phyloP scores from a whole-genome alignment of 768 basidiomycete genomes.

The Pisolithus albus region DNA sequence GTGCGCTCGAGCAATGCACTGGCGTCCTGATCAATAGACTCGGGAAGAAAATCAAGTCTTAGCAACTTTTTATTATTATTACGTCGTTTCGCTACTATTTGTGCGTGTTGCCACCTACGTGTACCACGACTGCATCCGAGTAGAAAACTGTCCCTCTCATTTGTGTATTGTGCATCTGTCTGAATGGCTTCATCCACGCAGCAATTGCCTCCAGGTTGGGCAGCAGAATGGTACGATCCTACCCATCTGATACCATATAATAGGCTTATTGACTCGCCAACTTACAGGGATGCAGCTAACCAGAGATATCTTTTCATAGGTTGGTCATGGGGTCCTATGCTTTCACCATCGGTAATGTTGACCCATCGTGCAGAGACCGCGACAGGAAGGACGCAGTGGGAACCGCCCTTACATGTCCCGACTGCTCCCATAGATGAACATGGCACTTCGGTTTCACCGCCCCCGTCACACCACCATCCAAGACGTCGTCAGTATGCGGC shows the following conservation, averaged over 20 bases:
- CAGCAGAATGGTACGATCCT: conserved; percentile 73
- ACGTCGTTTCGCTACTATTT: conserved; percentile 2
- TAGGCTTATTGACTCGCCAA: conserved; percentile 10
- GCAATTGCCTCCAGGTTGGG: conserved; percentile 88
- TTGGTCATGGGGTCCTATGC: conserved; percentile 34
- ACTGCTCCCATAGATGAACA: conserved; percentile 34
- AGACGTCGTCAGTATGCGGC: conserved; percentile 92
- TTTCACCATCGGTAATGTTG: conserved; percentile 3
- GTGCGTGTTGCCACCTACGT: conserved; percentile 16
- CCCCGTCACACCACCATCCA: conserved; percentile 36
- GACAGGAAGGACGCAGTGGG: conserved; percentile 86
- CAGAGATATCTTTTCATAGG: conserved; percentile 88
- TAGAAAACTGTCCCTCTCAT: neutral
- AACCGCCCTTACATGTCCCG: conserved; percentile 48
- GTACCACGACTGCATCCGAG: conserved; percentile 1
- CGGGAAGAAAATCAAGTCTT: conserved; percentile 21
- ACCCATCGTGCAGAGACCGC: conserved; percentile 57
- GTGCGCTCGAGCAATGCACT: conserved; percentile 60
- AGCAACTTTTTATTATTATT: neutral
- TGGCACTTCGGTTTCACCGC: conserved; percentile 39
- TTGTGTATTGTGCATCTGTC: neutral
- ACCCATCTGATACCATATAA: neutral
- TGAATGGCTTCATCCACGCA: conserved; percentile 44
- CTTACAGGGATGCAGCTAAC: conserved; percentile 65
- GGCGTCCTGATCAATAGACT: conserved; percentile 61